phyloP scores from a whole-genome alignment of 192 early-diverging fungal species.

The Backusella tarrabulga region DNA sequence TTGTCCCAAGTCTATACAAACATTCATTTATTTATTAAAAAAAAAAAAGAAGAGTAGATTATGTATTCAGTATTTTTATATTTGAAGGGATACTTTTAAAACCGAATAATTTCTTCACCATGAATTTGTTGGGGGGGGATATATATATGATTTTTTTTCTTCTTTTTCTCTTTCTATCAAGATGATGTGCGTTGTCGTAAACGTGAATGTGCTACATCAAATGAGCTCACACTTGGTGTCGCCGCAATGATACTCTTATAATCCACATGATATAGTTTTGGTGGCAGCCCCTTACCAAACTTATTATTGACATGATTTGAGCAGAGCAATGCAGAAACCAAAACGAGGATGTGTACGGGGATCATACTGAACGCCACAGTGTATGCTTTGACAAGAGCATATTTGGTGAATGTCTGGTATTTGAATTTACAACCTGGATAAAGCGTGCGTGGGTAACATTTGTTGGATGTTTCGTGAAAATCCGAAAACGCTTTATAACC shows the following conservation, averaged over 20 bases:
- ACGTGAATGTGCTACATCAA: background rate
- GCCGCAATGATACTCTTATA: background rate
- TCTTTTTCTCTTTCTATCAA: background rate
- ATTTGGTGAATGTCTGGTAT: constrained; percentile 29
- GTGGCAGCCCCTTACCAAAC: constrained; percentile 26
- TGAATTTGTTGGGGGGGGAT: background rate
- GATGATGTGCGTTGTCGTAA: background rate
- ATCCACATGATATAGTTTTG: background rate
- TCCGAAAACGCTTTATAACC: constrained; percentile 39
- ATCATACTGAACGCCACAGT: background rate
- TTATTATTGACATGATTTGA: constrained; percentile 41
- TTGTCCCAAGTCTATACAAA: background rate
- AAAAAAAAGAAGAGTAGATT: no score
- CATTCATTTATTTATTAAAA: background rate
- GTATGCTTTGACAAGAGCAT: constrained; percentile 16
- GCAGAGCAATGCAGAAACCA: constrained; percentile 36
- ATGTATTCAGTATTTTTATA: no score
- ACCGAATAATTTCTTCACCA: background rate
- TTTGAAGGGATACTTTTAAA: background rate
- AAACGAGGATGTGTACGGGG: constrained; percentile 32
- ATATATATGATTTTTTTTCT: background rate
- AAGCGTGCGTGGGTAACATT: constrained; percentile 42
- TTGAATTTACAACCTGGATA: constrained; percentile 5
- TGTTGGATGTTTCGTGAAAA: constrained; percentile 40
- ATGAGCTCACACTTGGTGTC: background rate